A percentile compares a stretch with the other conserved stretches of the same genome.
These are phyloP conservation scores for Tolypocladium ophioglossoides DNA, from an alignment of 2,329 filamentous ascomycete species.

Conservation along the genomic window DNA sequence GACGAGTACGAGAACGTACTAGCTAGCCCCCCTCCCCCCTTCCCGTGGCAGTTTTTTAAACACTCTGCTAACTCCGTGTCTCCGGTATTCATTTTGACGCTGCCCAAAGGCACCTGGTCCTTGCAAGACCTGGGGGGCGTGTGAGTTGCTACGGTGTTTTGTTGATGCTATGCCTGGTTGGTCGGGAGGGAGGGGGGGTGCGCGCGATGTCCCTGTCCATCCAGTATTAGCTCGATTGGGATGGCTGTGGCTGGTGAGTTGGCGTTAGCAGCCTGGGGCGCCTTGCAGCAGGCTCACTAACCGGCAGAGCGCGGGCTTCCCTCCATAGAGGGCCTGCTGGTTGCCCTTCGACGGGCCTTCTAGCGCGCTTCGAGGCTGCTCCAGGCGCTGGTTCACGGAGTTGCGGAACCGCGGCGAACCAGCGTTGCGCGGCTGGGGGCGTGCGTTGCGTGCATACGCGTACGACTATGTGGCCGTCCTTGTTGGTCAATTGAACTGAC, in stretches of 20 bases:
- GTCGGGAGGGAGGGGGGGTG: neutral
- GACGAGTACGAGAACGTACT: too few relatives aligned
- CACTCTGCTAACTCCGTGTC: neutral
- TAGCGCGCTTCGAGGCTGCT: constrained; percentile 6
- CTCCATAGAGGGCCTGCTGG: neutral
- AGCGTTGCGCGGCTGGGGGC: neutral
- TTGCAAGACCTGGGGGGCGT: neutral
- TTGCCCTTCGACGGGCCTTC: constrained; percentile 4
- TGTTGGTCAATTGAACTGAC: too few relatives aligned
- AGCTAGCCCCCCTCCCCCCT: neutral
- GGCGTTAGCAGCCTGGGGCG: neutral
- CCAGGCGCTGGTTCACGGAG: neutral
- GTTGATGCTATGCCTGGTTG: neutral
- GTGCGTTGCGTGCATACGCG: neutral
- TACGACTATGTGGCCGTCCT: too few relatives aligned
- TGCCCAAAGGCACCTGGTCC: neutral
- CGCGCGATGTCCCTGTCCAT: too few relatives aligned
- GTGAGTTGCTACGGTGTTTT: neutral
- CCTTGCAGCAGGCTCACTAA: neutral
- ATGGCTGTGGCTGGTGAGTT: neutral
- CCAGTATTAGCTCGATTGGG: neutral
- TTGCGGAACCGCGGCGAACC: too few relatives aligned
- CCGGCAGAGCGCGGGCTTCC: neutral
- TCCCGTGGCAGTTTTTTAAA: neutral
- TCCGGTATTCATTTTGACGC: neutral